These are phyloP conservation scores for Botrytis tulipae DNA, from an alignment of 2,329 filamentous ascomycete genomes.

Conservation along the genomic window DNA sequence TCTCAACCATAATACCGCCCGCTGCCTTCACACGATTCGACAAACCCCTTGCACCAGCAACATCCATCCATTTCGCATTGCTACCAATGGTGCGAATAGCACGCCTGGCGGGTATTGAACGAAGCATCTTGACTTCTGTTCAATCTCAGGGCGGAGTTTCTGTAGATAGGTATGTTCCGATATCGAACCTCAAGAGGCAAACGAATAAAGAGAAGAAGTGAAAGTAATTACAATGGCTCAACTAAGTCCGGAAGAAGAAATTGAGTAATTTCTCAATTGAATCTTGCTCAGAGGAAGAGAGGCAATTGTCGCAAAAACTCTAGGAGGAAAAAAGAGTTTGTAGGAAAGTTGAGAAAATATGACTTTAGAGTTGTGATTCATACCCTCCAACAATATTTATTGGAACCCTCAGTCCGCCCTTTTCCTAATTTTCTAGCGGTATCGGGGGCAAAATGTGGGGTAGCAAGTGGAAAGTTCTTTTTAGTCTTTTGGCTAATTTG, in stretches of 20 bases:
- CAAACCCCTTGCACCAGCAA: slow-evolving; percentile 14
- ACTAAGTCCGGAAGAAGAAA: slow-evolving; percentile 14
- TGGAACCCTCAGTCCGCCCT: background rate
- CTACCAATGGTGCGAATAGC: slow-evolving; percentile 46
- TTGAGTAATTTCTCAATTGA: slow-evolving; percentile 17
- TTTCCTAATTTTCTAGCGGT: slow-evolving; percentile 20
- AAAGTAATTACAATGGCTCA: slow-evolving; percentile 13
- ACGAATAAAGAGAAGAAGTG: slow-evolving; percentile 6
- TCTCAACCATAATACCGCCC: slow-evolving; percentile 35
- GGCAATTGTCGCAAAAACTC: background rate
- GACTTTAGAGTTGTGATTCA: slow-evolving; percentile 8
- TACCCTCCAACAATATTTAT: background rate
- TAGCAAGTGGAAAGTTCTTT: background rate
- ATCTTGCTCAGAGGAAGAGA: slow-evolving; percentile 6
- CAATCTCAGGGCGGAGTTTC: background rate
- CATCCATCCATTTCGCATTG: slow-evolving; percentile 29
- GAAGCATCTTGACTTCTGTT: slow-evolving; percentile 44
- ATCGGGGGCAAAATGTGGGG: slow-evolving; percentile 23
- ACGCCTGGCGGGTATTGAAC: slow-evolving; percentile 48
- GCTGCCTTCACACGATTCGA: slow-evolving; percentile 41
- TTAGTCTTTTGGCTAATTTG: background rate
- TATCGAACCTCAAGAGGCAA: background rate
- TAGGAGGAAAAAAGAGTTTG: background rate
- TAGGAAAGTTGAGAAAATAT: slow-evolving; percentile 7
- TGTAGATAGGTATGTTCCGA: slow-evolving; percentile 4